phyloP scores from a whole-genome alignment of 768 basidiomycete species.

The Hortiboletus campestris region DNA sequence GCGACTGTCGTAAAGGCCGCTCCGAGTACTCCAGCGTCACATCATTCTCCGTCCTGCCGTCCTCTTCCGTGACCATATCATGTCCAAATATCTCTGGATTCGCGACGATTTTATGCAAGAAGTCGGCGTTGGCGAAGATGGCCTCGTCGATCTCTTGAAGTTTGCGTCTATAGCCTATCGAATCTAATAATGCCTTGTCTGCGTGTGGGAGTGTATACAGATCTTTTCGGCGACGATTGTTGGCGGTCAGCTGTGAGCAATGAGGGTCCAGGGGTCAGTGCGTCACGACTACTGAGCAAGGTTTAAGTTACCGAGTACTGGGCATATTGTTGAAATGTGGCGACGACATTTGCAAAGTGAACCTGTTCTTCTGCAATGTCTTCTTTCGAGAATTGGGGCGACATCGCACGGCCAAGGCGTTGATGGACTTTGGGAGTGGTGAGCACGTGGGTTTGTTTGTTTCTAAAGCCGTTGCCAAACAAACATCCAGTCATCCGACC shows the following conservation, averaged over 20 bases:
- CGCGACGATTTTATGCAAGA: conserved; percentile 70
- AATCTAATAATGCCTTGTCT: conserved; percentile 67
- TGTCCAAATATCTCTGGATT: conserved; percentile 82
- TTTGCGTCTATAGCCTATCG: conserved; percentile 74
- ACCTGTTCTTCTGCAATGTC: conserved; percentile 56
- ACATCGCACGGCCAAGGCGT: conserved; percentile 11
- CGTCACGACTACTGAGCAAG: neutral
- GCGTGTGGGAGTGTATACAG: conserved; percentile 63
- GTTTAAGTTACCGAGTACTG: conserved; percentile 50
- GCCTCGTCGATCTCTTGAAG: conserved; percentile 78
- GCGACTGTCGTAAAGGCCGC: neutral
- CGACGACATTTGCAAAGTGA: conserved; percentile 74
- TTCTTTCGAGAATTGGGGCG: conserved; percentile 28
- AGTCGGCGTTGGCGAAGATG: conserved; percentile 76
- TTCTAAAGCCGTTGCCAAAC: conserved; percentile 29
- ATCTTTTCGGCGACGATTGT: conserved; percentile 73
- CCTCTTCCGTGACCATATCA: conserved; percentile 27
- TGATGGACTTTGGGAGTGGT: no score
- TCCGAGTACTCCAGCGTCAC: conserved; percentile 17
- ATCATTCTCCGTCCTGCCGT: conserved; percentile 15
- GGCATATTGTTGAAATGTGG: conserved; percentile 73
- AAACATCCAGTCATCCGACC: neutral
- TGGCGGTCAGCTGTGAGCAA: conserved; percentile 47
- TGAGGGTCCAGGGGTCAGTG: neutral
- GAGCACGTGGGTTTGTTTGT: conserved; percentile 24